Percentiles rank a stretch among this genome's conserved stretches.
Conservation (phyloP, 495 filamentous ascomycete species). For the Neurospora discreta region DNA sequence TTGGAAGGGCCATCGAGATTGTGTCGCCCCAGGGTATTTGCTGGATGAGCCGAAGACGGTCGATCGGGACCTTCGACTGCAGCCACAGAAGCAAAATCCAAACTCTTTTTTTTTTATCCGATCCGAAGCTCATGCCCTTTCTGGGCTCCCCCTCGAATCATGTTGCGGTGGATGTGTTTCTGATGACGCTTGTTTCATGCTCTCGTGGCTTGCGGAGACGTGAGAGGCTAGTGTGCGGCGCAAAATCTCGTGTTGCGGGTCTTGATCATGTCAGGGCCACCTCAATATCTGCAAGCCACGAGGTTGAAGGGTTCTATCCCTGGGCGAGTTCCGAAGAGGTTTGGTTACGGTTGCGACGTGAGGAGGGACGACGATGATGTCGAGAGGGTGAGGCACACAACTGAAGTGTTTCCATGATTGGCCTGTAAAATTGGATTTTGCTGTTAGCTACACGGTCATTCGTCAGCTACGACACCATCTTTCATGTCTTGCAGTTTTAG, state of each 20-base stretch:
- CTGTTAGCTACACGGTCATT: background rate
- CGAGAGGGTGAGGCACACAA: background rate
- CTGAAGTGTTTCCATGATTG: background rate
- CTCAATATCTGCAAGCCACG: background rate
- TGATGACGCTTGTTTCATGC: background rate
- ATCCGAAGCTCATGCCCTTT: background rate
- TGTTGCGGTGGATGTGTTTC: background rate
- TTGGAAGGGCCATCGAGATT: background rate
- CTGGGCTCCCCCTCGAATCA: background rate
- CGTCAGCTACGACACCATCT: background rate
- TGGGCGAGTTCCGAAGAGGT: background rate
- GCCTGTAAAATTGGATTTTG: background rate
- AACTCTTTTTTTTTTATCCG: background rate
- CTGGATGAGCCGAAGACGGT: background rate
- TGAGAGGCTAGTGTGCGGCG: background rate
- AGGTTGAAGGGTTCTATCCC: background rate
- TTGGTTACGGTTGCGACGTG: background rate
- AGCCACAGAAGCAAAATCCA: background rate
- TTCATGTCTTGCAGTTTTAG: background rate
- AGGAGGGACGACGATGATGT: background rate
- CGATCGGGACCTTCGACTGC: background rate
- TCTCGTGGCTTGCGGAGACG: background rate
- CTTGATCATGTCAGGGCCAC: background rate
- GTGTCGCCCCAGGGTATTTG: background rate
- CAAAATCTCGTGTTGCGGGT: background rate